A percentile compares a stretch with the other conserved stretches of the same genome.
phyloP scores from a whole-genome alignment of 1,139 yeast genomes.

The Lodderomyces parapsilosis region DNA sequence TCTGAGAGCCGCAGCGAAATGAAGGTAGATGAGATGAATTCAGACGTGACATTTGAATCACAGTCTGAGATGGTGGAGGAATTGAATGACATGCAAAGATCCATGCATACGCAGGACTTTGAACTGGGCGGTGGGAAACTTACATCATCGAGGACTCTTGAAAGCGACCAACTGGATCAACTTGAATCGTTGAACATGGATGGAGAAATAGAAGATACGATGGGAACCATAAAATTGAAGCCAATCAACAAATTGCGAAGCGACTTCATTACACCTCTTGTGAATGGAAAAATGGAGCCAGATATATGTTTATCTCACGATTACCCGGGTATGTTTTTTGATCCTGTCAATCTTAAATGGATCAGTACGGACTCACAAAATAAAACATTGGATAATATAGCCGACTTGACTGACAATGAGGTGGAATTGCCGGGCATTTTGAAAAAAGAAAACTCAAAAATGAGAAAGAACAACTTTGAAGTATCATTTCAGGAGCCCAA shows the following conservation, averaged over 20 bases:
- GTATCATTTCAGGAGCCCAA: constrained; percentile 41
- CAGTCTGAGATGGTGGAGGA: neutral
- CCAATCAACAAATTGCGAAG: constrained; percentile 27
- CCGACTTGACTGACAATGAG: constrained; percentile 31
- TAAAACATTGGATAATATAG: constrained; percentile 44
- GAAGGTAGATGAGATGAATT: constrained; percentile 11
- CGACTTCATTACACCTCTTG: constrained; percentile 12
- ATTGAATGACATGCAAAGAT: neutral
- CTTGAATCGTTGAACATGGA: neutral
- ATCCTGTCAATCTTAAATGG: constrained; percentile 39
- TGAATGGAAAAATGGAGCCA: constrained; percentile 35
- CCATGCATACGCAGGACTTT: neutral
- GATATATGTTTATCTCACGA: constrained; percentile 33
- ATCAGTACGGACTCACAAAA: constrained; percentile 28
- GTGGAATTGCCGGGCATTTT: constrained; percentile 13
- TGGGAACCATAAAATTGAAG: constrained; percentile 32
- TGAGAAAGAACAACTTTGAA: constrained; percentile 27
- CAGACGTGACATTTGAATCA: neutral
- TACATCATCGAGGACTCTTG: neutral
- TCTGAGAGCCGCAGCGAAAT: neutral
- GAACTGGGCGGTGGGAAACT: neutral
- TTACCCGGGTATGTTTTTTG: constrained; percentile 42
- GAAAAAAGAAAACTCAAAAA: constrained; percentile 13
- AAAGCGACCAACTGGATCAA: neutral
- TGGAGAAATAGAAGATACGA: neutral